A percentile compares a stretch with the other conserved stretches of the same genome.
phyloP scores from a whole-genome alignment of 2,329 filamentous ascomycete species.

The Aspergillus tanneri region DNA sequence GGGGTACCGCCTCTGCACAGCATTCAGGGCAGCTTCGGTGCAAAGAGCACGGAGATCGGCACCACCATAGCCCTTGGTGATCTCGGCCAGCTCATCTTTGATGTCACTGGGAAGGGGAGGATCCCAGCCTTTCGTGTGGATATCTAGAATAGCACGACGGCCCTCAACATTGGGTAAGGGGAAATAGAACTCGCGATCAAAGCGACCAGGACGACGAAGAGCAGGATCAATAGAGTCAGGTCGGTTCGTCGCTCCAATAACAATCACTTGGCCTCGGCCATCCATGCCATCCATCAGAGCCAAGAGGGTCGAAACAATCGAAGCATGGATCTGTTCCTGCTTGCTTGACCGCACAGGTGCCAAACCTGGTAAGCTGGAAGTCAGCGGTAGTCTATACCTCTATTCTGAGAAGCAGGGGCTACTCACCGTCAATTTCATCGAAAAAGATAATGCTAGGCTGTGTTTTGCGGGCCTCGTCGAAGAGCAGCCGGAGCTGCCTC shows the following conservation, averaged over 20 bases:
- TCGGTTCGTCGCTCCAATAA: slow-evolving; percentile 97
- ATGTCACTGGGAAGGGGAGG: slow-evolving; percentile 70
- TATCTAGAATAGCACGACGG: slow-evolving; percentile 84
- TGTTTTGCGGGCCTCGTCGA: slow-evolving; percentile 91
- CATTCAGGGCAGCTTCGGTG: slow-evolving; percentile 92
- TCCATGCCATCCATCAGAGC: slow-evolving; percentile 98
- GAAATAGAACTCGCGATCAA: slow-evolving; percentile 98
- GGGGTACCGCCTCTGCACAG: slow-evolving; percentile 91
- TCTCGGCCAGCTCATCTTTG: slow-evolving; percentile 75
- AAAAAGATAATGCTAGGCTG: slow-evolving; percentile 99
- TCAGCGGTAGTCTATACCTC: background rate
- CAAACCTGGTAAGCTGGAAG: slow-evolving; percentile 49
- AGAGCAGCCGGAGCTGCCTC: slow-evolving; percentile 86
- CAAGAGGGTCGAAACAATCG: slow-evolving; percentile 91
- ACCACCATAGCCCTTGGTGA: slow-evolving; percentile 95
- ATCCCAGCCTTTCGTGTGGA: slow-evolving; percentile 93
- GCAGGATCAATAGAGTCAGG: slow-evolving; percentile 96
- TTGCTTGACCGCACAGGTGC: slow-evolving; percentile 96
- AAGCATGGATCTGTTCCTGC: slow-evolving; percentile 97
- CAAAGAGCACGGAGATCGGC: slow-evolving; percentile 91
- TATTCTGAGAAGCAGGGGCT: background rate
- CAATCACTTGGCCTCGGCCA: slow-evolving; percentile 94
- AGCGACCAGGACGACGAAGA: slow-evolving; percentile 87
- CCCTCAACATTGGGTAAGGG: slow-evolving; percentile 80
- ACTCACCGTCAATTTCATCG: slow-evolving; percentile 87